Conservation (phyloP, 352 stramenopile species). For the Lagenidium giganteum region DNA sequence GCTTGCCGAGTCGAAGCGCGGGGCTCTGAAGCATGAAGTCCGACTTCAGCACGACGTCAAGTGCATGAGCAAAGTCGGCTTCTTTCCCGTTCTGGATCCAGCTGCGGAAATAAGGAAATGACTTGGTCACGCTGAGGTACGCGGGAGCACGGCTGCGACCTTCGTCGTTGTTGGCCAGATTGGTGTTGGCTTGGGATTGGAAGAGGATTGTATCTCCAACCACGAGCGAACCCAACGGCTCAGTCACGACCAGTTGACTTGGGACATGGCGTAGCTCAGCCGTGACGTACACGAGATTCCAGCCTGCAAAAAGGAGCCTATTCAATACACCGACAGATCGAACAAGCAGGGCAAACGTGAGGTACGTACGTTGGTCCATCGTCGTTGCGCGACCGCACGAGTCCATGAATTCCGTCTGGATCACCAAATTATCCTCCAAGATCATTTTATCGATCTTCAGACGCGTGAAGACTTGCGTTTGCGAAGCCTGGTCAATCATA, state of each 20-base stretch:
- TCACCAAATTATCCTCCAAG: conserved; percentile 21
- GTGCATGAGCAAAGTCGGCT: conserved; percentile 21
- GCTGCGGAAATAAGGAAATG: conserved; percentile 45
- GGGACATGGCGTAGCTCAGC: conserved; percentile 24
- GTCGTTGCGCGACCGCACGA: conserved; percentile 16
- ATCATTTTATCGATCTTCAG: no score
- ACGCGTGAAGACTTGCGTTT: no score
- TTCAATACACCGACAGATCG: no score
- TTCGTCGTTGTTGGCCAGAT: no score
- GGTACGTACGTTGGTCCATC: no score
- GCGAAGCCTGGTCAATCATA: no score
- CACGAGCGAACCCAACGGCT: conserved; percentile 30
- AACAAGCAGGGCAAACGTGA: no score
- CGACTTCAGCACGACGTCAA: conserved; percentile 33
- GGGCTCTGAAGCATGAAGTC: conserved; percentile 50
- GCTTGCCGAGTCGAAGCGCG: conserved; percentile 29
- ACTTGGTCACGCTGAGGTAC: conserved; percentile 35
- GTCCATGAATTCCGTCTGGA: conserved; percentile 32
- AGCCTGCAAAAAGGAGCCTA: conserved; percentile 20
- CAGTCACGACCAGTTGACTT: conserved; percentile 10
- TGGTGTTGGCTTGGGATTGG: neutral
- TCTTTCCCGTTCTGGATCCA: conserved; percentile 42
- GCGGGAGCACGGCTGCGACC: no score
- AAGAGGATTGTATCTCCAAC: conserved; percentile 44
- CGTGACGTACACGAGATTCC: conserved; percentile 41